Conservation (phyloP, 495 filamentous ascomycete genomes). For the Aeminium ludgeri region DNA sequence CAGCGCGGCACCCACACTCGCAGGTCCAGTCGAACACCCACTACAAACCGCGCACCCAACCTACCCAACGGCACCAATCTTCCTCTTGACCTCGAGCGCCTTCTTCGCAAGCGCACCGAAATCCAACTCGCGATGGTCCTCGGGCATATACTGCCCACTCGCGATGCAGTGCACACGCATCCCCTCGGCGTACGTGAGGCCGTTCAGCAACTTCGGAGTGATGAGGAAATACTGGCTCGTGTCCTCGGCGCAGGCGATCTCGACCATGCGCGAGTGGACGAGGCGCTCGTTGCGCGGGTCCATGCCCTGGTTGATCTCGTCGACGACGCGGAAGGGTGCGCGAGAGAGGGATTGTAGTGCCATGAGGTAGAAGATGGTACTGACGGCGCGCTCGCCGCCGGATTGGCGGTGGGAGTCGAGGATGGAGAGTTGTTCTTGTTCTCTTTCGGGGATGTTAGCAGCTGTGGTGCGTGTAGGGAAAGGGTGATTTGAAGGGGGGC, state of each 20-base stretch:
- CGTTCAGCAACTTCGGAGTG: slow-evolving; percentile 86
- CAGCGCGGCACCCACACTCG: too few species aligned
- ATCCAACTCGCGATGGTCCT: slow-evolving; percentile 35
- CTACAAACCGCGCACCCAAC: too few species aligned
- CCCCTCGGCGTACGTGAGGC: slow-evolving; percentile 65
- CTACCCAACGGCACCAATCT: neutral
- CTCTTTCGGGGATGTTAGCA: slow-evolving; percentile 27
- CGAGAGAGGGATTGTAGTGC: slow-evolving; percentile 85
- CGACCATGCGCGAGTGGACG: slow-evolving; percentile 76
- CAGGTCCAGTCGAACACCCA: too few species aligned
- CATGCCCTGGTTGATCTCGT: slow-evolving; percentile 99
- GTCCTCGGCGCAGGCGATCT: slow-evolving; percentile 30
- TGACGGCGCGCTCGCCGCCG: slow-evolving; percentile 88
- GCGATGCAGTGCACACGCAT: slow-evolving; percentile 93
- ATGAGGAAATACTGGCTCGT: slow-evolving; percentile 77
- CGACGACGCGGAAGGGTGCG: slow-evolving; percentile 95
- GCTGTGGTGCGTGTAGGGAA: neutral
- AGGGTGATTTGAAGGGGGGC: slow-evolving; percentile 1
- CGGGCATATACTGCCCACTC: slow-evolving; percentile 77
- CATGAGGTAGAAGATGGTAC: slow-evolving; percentile 99
- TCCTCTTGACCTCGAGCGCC: slow-evolving; percentile 9
- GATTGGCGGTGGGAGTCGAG: slow-evolving; percentile 88
- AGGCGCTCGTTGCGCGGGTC: slow-evolving; percentile 95
- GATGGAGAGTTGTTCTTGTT: slow-evolving; percentile 65
- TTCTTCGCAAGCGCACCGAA: slow-evolving; percentile 30